A percentile compares a stretch with the other conserved stretches of the same genome.
Conservation (phyloP, 2,329 filamentous ascomycete genomes). For the Aspergillus flavus region DNA sequence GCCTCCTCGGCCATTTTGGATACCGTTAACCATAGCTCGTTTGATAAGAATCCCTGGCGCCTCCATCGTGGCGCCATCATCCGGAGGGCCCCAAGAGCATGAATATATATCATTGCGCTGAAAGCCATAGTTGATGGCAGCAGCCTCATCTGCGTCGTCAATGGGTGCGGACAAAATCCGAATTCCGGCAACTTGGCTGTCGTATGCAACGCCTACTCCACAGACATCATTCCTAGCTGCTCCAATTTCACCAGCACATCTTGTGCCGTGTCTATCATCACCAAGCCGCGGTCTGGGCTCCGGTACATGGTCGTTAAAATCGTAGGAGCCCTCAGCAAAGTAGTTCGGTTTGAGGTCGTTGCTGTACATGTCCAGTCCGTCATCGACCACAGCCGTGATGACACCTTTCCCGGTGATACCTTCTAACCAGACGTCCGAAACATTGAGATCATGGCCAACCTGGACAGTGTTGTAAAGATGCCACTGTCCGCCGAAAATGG, state of each 20-base stretch:
- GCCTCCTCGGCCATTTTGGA: slow-evolving; percentile 82
- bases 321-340: slow-evolving; percentile 87
- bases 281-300: slow-evolving; percentile 79
- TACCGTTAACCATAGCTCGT: slow-evolving; percentile 85
- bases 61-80: slow-evolving; percentile 93
- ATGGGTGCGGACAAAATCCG: slow-evolving; percentile 91
- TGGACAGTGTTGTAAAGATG: slow-evolving; percentile 85
- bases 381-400: slow-evolving; percentile 92
- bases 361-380: slow-evolving; percentile 95
- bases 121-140: slow-evolving; percentile 88
- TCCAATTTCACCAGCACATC: slow-evolving; percentile 91
- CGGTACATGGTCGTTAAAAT: slow-evolving; percentile 84
- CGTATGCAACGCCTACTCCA: slow-evolving; percentile 93
- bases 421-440: slow-evolving; percentile 89
- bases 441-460: slow-evolving; percentile 88
- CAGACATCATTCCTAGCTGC: slow-evolving; percentile 92
- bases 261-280: slow-evolving; percentile 88
- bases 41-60: slow-evolving; percentile 85
- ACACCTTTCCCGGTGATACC: slow-evolving; percentile 87
- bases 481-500: slow-evolving; percentile 94
- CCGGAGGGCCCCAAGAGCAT: slow-evolving; percentile 96
- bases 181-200: slow-evolving; percentile 85
- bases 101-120: slow-evolving; percentile 96
- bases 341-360: slow-evolving; percentile 91
- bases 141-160: slow-evolving; percentile 87